These are phyloP conservation scores for Linanthus parryae DNA, from an alignment of 148 eudicot genomes.

Conservation along the genomic window DNA sequence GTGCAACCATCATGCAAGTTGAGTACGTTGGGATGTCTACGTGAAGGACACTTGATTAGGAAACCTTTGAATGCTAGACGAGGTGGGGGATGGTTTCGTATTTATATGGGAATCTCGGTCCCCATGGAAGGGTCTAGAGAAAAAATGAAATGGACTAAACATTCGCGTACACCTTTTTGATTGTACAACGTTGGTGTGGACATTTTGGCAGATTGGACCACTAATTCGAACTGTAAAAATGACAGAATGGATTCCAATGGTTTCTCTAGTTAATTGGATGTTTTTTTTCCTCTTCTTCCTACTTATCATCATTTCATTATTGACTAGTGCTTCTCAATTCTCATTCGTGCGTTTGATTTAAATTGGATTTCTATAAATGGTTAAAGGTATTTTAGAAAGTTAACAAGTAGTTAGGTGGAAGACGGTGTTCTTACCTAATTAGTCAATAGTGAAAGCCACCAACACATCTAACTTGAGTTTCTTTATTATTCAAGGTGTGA, in stretches of 20 bases:
- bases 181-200: constrained; percentile 12
- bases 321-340: not conserved
- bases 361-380: not conserved
- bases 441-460: too few relatives aligned
- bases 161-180: constrained; percentile 16
- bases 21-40: not conserved
- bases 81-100: constrained; percentile 12
- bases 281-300: not conserved
- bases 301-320: not conserved
- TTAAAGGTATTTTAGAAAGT: too few relatives aligned
- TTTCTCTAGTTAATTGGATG: too few relatives aligned
- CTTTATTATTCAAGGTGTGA: too few relatives aligned
- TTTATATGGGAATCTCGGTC: constrained; percentile 28
- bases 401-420: too few relatives aligned
- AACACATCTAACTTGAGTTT: too few relatives aligned
- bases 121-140: constrained; percentile 48
- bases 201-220: constrained; percentile 3
- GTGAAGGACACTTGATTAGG: constrained; percentile 1
- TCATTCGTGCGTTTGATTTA: not conserved
- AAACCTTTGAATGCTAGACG: constrained; percentile 4
- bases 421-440: too few relatives aligned
- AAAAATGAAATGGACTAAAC: constrained; percentile 30
- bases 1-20: constrained; percentile 37
- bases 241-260: too few relatives aligned
- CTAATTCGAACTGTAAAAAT: too few relatives aligned